A percentile compares a stretch with the other conserved stretches of the same genome.
Conservation (phyloP, 805 yeast genomes). For the Starmerella ratchasimensis region DNA sequence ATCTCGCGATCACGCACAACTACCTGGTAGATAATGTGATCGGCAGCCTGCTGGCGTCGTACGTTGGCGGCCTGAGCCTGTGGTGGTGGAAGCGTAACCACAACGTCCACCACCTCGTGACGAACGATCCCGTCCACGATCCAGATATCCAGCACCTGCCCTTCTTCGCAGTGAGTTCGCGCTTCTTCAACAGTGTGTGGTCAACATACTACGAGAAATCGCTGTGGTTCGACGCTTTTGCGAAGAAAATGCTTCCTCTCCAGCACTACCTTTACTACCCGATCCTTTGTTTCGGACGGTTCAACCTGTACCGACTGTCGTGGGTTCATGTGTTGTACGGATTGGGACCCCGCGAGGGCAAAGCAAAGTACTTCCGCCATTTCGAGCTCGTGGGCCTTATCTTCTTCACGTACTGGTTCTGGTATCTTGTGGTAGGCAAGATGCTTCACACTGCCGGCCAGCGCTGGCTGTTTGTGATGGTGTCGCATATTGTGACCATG, state of each 20-base stretch:
- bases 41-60: constrained; percentile 63
- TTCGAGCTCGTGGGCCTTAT: constrained; percentile 57
- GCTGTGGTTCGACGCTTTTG: constrained; percentile 54
- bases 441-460: constrained; percentile 40
- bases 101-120: constrained; percentile 79
- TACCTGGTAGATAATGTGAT: constrained; percentile 62
- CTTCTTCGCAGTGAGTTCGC: constrained; percentile 70
- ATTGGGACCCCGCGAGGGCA: constrained; percentile 64
- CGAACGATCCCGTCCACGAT: constrained; percentile 89
- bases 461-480: constrained; percentile 47
- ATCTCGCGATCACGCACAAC: constrained; percentile 66
- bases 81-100: constrained; percentile 96
- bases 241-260: constrained; percentile 42
- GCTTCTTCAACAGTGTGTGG: constrained; percentile 53
- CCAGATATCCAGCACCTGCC: constrained; percentile 92
- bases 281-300: constrained; percentile 67
- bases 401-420: constrained; percentile 70
- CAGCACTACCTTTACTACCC: constrained; percentile 69
- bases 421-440: constrained; percentile 45
- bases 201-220: constrained; percentile 66
- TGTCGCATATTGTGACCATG: constrained; percentile 73
- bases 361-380: constrained; percentile 78
- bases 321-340: constrained; percentile 68
- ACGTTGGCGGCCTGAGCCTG: constrained; percentile 71
- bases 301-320: constrained; percentile 67